These are phyloP conservation scores for Heterobasidion occidentale DNA, from an alignment of 1,284 basidiomycete genomes.

Conservation along the genomic window DNA sequence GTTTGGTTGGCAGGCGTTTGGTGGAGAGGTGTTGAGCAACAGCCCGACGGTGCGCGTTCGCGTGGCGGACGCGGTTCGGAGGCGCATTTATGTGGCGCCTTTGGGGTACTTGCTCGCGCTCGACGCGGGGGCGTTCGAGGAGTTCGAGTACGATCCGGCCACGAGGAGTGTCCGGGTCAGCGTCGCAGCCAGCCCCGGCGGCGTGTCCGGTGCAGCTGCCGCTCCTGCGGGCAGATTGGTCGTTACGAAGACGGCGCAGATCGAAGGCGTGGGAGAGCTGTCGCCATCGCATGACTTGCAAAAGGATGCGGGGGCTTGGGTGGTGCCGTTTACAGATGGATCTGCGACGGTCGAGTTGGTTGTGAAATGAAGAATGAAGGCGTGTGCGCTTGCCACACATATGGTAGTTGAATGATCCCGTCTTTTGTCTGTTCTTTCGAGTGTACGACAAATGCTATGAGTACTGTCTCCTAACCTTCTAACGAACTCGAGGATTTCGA, in stretches of 20 bases:
- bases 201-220: constrained; percentile 31
- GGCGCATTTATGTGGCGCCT: constrained; percentile 45
- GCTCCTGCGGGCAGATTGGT: constrained; percentile 40
- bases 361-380: not conserved
- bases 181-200: constrained; percentile 30
- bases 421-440: not conserved
- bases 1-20: constrained; percentile 59
- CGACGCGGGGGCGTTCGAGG: constrained; percentile 51
- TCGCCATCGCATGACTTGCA: constrained; percentile 29
- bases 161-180: constrained; percentile 31
- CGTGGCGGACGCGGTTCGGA: constrained; percentile 39
- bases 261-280: constrained; percentile 31
- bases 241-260: constrained; percentile 34
- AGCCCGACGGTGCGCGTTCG: constrained; percentile 35
- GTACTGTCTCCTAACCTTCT: too few species aligned
- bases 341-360: constrained; percentile 15
- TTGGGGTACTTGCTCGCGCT: constrained; percentile 38
- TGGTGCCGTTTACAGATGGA: constrained; percentile 30
- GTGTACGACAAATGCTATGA: too few species aligned
- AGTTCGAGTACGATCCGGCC: constrained; percentile 32
- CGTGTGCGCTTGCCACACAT: not conserved
- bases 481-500: too few species aligned
- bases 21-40: constrained; percentile 37
- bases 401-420: not conserved
- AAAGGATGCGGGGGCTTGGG: constrained; percentile 41